Base-by-base conservation (phyloP, 1,284 basidiomycete genomes). In the Cutaneotrichosporon dermatis region DNA sequence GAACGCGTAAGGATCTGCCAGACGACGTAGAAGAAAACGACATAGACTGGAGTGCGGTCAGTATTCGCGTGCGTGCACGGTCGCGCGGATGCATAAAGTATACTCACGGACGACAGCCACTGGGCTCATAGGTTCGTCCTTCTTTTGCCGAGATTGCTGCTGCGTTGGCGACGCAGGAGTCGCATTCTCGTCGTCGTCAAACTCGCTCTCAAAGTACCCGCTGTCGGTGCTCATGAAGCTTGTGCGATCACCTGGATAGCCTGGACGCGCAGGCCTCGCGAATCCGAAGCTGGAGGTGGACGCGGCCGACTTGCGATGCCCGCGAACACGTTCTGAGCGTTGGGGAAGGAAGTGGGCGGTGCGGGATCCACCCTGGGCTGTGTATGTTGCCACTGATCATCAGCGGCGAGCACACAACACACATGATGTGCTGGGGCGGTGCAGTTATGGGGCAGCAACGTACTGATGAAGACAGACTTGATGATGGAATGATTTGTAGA, bases 1-100 rank as follows among this genome's bases (percentile, higher is more conserved):
- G 71, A 68, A 13, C 75, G 69, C 11, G 75, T 75, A 10, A 76
- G 67, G 54, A 76, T 72, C 53, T 76, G 74, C 66, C 69, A 75
- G 46, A 76, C 67, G 33, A 74, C 42, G 62, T 74, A 76, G 61
- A 73, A 61, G 51, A 64, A 69, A 10, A 72, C 66, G 49, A 76
- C 74, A 57, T 76, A 77, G 57, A 74, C 73, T 77, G 60, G 8
- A 11, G 55, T 58, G 15, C 40, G 59, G 48, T 25, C n/a, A 11
- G 41, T n/a, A 5, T 35, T 10, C 4, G 46, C 33, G 34, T n/a
- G 43, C 9, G 9, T 25, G 12, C 3, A 13, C 34, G 10, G 35
- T 10, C 4, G 46, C 33, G 34, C 15, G 43, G 16, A 10, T 25
- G 12, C 3, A 13, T 15, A 6, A 5, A 6, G 13, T 1, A 4